Evolutionary conservation across 2,329 filamentous ascomycete genomes (phyloP).

Genomic region (Aureobasidium mangrovei): DNA sequence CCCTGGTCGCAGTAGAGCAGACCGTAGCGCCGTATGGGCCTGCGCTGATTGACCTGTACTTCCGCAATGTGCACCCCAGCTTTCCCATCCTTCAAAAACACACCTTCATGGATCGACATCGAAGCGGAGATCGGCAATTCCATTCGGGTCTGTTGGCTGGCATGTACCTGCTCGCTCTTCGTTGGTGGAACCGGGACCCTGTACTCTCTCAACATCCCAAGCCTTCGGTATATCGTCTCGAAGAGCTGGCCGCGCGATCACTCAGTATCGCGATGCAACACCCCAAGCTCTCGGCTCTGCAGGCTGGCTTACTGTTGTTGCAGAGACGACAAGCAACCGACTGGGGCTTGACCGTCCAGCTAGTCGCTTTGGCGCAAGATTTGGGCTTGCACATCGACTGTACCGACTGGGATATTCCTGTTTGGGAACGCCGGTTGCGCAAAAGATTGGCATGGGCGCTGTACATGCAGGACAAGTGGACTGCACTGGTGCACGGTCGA

Average conservation of each 20-base stretch:
- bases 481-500: conserved; percentile 72
- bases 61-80: conserved; percentile 67
- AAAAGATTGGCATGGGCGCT: conserved; percentile 84
- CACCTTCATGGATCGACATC: conserved; percentile 71
- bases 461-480: conserved; percentile 95
- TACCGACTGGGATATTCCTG: conserved; percentile 74
- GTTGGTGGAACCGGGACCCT: conserved; percentile 75
- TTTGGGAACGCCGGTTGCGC: conserved; percentile 76
- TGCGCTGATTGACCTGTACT: conserved; percentile 70
- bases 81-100: conserved; percentile 78
- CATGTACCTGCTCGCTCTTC: conserved; percentile 76
- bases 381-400: conserved; percentile 85
- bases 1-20: conserved; percentile 64
- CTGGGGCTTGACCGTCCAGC: conserved; percentile 76
- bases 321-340: conserved; percentile 70
- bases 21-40: conserved; percentile 70
- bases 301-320: conserved; percentile 65
- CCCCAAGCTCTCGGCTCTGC: conserved; percentile 72
- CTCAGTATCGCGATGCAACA: conserved; percentile 69
- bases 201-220: conserved; percentile 54
- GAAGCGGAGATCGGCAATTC: conserved; percentile 62
- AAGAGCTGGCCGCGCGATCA: conserved; percentile 63
- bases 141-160: conserved; percentile 69
- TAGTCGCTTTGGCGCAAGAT: conserved; percentile 80
- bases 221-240: conserved; percentile 65